phyloP scores from a whole-genome alignment of 2,329 filamentous ascomycete genomes.

The Conoideocrella luteorostrata region DNA sequence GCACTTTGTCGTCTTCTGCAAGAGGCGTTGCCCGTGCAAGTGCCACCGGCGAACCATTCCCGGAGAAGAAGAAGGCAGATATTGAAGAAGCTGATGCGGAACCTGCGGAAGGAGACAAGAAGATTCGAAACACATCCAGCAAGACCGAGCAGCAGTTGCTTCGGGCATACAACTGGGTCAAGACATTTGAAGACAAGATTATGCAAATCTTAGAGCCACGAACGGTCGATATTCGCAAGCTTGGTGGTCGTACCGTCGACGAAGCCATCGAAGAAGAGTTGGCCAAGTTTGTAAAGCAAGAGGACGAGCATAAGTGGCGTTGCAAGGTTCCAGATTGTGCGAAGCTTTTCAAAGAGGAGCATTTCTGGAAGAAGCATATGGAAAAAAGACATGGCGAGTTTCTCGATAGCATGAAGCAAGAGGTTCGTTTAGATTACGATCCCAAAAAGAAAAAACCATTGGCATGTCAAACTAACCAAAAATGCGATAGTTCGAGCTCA shows the following conservation, averaged over 20 bases:
- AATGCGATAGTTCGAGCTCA: constrained; percentile 63
- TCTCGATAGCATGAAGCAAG: constrained; percentile 70
- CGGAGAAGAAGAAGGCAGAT: constrained; percentile 69
- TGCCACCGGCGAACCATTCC: constrained; percentile 75
- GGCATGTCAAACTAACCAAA: constrained; percentile 13
- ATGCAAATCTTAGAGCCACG: constrained; percentile 88
- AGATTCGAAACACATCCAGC: constrained; percentile 59
- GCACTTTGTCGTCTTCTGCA: constrained; percentile 74
- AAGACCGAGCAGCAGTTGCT: constrained; percentile 90
- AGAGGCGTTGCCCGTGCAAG: constrained; percentile 83
- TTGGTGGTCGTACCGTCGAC: constrained; percentile 81
- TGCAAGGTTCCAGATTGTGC: constrained; percentile 95
- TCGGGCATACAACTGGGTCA: constrained; percentile 97
- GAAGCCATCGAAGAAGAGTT: constrained; percentile 85
- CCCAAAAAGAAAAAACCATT: too few relatives aligned
- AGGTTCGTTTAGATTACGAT: constrained; percentile 70
- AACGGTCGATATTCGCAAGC: constrained; percentile 77
- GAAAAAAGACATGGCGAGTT: constrained; percentile 93
- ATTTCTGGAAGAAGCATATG: constrained; percentile 97
- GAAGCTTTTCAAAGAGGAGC: constrained; percentile 93
- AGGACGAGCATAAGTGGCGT: constrained; percentile 93
- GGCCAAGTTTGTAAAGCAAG: constrained; percentile 84
- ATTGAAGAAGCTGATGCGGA: constrained; percentile 54
- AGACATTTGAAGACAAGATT: constrained; percentile 96
- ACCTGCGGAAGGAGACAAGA: constrained; percentile 54